Percentiles rank a stretch among this genome's conserved stretches.
These are phyloP conservation scores for Coniella lustricola DNA, from an alignment of 2,329 filamentous ascomycete genomes.

Conservation along the genomic window DNA sequence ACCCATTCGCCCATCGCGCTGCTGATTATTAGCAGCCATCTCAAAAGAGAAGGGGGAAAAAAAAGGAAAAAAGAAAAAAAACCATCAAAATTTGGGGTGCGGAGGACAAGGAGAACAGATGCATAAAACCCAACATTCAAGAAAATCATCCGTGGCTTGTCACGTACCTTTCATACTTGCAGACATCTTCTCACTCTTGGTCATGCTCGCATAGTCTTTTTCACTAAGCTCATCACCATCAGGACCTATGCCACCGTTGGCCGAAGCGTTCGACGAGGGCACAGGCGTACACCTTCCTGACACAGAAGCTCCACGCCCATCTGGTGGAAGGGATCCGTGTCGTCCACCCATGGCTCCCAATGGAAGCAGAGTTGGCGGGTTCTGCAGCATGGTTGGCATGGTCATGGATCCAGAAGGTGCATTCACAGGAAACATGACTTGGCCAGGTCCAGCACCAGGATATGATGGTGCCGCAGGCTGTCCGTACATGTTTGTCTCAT, in stretches of 20 bases:
- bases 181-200: conserved; percentile 61
- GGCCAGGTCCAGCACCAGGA: conserved; percentile 8
- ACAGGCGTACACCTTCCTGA: conserved; percentile 26
- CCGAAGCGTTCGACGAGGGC: conserved; percentile 21
- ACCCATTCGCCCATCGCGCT: conserved; percentile 55
- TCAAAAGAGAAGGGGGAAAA: no score
- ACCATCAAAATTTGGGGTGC: no score
- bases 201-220: conserved; percentile 56
- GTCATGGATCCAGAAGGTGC: conserved; percentile 7
- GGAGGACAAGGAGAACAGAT: no score
- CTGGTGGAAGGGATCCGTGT: conserved; percentile 10
- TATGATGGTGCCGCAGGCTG: conserved; percentile 2
- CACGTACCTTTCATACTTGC: conserved; percentile 57
- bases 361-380: neutral
- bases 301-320: conserved; percentile 15
- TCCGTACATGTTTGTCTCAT: conserved; percentile 10
- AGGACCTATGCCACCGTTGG: conserved; percentile 19
- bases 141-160: no score
- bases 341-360: conserved; percentile 1
- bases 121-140: no score
- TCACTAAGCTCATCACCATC: conserved; percentile 30
- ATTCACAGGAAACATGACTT: conserved; percentile 10
- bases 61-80: no score
- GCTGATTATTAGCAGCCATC: conserved; percentile 8
- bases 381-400: conserved; percentile 10